A percentile compares a stretch with the other conserved stretches of the same genome.
Conservation (phyloP, 176 grass and related monocot species). For the Aegilops bicornis region DNA sequence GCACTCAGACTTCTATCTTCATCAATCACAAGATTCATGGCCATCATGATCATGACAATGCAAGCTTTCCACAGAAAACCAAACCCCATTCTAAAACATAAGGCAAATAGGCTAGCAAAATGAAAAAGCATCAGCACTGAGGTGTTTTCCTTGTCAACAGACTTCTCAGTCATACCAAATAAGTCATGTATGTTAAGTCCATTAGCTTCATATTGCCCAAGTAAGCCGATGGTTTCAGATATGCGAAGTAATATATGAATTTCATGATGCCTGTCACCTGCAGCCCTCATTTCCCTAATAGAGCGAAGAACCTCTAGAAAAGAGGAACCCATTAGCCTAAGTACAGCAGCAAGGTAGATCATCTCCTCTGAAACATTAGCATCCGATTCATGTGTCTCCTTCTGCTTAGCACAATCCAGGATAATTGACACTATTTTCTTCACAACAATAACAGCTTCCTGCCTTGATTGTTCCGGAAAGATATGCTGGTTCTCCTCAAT, state of each 20-base stretch:
- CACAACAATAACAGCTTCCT: slow-evolving; percentile 16
- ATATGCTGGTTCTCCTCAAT: slow-evolving; percentile 47
- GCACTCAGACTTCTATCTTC: slow-evolving; percentile 24
- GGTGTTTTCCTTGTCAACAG: slow-evolving; percentile 1
- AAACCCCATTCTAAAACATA: slow-evolving; percentile 48
- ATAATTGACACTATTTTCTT: slow-evolving; percentile 29
- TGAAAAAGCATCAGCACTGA: slow-evolving; percentile 44
- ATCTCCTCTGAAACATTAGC: slow-evolving; percentile 34
- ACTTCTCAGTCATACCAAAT: slow-evolving; percentile 4
- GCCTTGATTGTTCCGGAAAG: slow-evolving; percentile 41
- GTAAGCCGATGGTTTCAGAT: slow-evolving; percentile 8
- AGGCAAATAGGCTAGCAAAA: slow-evolving; percentile 49
- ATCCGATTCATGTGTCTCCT: slow-evolving; percentile 1
- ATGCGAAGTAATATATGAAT: not conserved
- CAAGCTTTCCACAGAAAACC: slow-evolving; percentile 55
- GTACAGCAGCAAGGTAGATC: slow-evolving; percentile 43
- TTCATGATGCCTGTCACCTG: not conserved
- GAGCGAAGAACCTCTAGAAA: slow-evolving; percentile 27
- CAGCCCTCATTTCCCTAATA: not conserved
- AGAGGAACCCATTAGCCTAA: slow-evolving; percentile 37
- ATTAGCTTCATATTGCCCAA: slow-evolving; percentile 32
- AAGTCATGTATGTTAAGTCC: slow-evolving; percentile 34
- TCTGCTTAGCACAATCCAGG: slow-evolving; percentile 21
- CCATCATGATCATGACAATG: slow-evolving; percentile 62
- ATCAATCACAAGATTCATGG: slow-evolving; percentile 52